Evolutionary conservation across 2,329 filamentous ascomycete species (phyloP).

Genomic region (Lachnellula occidentalis): DNA sequence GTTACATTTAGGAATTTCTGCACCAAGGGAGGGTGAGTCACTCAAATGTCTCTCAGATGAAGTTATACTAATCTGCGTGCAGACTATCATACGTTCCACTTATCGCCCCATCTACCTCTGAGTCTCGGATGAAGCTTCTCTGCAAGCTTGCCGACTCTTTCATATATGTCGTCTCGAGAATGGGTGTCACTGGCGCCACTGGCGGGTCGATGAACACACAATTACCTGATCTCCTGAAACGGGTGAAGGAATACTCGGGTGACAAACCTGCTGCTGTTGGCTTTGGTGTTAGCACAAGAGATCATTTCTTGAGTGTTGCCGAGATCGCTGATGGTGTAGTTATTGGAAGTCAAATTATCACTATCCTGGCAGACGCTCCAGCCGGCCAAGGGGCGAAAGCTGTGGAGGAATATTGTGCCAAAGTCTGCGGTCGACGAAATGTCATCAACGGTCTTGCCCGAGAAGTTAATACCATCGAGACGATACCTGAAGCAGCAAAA

Average conservation of each 20-base stretch:
- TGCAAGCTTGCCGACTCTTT: slow-evolving; percentile 97
- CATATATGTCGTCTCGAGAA: slow-evolving; percentile 96
- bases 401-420: slow-evolving; percentile 82
- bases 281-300: slow-evolving; percentile 91
- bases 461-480: slow-evolving; percentile 67
- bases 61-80: slow-evolving; percentile 9
- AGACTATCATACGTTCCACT: slow-evolving; percentile 94
- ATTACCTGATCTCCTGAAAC: slow-evolving; percentile 73
- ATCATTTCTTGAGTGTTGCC: slow-evolving; percentile 85
- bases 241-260: slow-evolving; percentile 88
- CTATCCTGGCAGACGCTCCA: slow-evolving; percentile 64
- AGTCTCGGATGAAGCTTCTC: slow-evolving; percentile 87
- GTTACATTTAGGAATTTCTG: slow-evolving; percentile 85
- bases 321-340: slow-evolving; percentile 88
- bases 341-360: slow-evolving; percentile 93
- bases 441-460: slow-evolving; percentile 40
- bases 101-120: slow-evolving; percentile 89
- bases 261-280: slow-evolving; percentile 88
- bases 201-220: slow-evolving; percentile 72
- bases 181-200: slow-evolving; percentile 91
- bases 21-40: slow-evolving; percentile 62
- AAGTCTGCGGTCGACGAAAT: slow-evolving; percentile 55
- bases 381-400: slow-evolving; percentile 62
- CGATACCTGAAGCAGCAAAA: slow-evolving; percentile 55
- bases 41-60: neutral